Conservation (phyloP, 768 basidiomycete genomes). For the Lentinula boryana region DNA sequence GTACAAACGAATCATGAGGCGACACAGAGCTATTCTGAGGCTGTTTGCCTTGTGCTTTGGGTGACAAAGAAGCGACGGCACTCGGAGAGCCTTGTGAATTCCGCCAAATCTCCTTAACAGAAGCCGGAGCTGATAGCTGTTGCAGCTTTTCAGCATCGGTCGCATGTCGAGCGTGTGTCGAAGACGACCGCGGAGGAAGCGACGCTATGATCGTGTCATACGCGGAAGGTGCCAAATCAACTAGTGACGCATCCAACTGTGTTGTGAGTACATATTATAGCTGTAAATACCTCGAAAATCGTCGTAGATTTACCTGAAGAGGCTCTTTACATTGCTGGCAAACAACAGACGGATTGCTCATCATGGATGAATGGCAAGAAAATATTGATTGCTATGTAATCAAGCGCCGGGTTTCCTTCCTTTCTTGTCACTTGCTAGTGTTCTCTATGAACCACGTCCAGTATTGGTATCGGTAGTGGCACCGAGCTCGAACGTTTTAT, state of each 20-base stretch:
- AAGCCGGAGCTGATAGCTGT: conserved; percentile 40
- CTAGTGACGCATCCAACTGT: conserved; percentile 86
- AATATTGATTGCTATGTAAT: background rate
- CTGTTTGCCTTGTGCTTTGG: conserved; percentile 57
- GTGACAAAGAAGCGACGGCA: conserved; percentile 35
- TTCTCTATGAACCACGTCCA: background rate
- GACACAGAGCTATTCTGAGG: conserved; percentile 44
- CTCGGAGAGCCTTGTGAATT: conserved; percentile 37
- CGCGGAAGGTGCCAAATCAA: conserved; percentile 79
- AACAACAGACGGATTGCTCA: conserved; percentile 33
- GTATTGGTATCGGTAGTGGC: background rate
- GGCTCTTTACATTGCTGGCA: conserved; percentile 94
- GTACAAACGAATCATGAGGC: conserved; percentile 87
- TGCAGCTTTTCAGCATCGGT: conserved; percentile 40
- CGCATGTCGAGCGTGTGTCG: conserved; percentile 28
- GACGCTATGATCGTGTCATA: conserved; percentile 79
- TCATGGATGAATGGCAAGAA: conserved; percentile 16
- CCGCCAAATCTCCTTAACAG: conserved; percentile 61
- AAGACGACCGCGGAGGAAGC: conserved; percentile 37
- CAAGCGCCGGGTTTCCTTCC: background rate
- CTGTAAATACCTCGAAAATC: conserved; percentile 8
- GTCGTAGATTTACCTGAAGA: conserved; percentile 49
- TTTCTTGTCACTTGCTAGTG: background rate
- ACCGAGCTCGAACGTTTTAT: background rate
- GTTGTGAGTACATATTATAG: background rate